These are phyloP conservation scores for Elongisporangium anandrum DNA, from an alignment of 352 stramenopile species.

Conservation along the genomic window DNA sequence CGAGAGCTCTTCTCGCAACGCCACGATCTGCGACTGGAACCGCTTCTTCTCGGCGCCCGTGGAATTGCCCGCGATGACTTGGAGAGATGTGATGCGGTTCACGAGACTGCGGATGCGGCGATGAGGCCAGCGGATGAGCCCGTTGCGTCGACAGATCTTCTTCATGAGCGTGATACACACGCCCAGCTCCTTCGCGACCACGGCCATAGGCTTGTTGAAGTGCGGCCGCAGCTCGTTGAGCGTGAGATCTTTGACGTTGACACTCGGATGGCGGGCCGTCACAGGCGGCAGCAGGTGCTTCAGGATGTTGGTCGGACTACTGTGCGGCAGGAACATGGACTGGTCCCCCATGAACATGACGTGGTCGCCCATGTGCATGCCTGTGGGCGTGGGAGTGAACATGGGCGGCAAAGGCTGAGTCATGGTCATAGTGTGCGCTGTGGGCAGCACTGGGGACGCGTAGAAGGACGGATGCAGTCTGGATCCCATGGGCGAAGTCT, in stretches of 20 bases:
- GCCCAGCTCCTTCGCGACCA: constrained; percentile 76
- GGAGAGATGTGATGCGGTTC: constrained; percentile 75
- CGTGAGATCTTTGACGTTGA: constrained; percentile 72
- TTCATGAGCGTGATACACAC: constrained; percentile 88
- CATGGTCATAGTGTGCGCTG: constrained; percentile 5
- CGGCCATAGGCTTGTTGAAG: constrained; percentile 84
- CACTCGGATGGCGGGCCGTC: constrained; percentile 9
- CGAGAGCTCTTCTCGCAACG: constrained; percentile 61
- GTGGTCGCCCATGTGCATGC: constrained; percentile 27
- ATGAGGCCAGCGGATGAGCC: constrained; percentile 77
- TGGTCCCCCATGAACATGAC: constrained; percentile 41
- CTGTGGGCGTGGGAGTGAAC: constrained; percentile 19
- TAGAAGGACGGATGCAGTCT: constrained; percentile 1
- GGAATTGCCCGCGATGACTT: constrained; percentile 54
- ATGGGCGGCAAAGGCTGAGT: background rate
- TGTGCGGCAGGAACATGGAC: constrained; percentile 32
- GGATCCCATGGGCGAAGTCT: constrained; percentile 12
- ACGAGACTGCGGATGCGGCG: constrained; percentile 76
- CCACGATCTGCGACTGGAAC: constrained; percentile 57
- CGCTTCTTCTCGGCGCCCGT: constrained; percentile 47
- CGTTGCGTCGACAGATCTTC: constrained; percentile 83
- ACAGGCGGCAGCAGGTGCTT: constrained; percentile 44
- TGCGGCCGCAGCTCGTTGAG: constrained; percentile 77
- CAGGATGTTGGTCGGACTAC: constrained; percentile 30
- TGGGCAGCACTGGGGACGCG: constrained; percentile 12